Conservation (phyloP, 495 filamentous ascomycete genomes). For the Annulohypoxylon moriforme region DNA sequence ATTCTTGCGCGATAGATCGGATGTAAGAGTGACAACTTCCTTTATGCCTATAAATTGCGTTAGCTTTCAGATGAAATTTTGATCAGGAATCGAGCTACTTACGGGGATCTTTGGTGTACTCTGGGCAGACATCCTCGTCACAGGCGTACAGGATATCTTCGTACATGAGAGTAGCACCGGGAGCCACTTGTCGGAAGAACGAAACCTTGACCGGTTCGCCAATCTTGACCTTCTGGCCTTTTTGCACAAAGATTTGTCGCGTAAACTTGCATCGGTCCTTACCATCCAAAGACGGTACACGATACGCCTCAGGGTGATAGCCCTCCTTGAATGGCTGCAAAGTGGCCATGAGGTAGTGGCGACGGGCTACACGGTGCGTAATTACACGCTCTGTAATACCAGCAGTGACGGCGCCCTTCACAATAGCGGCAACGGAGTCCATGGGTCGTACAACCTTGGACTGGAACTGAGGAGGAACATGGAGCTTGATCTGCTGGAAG, state of each 20-base stretch:
- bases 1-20: conserved; percentile 96
- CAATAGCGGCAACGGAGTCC: conserved; percentile 81
- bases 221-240: conserved; percentile 98
- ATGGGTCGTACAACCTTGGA: conserved; percentile 81
- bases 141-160: conserved; percentile 98
- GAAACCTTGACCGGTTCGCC: conserved; percentile 98
- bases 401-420: conserved; percentile 81
- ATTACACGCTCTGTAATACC: conserved; percentile 97
- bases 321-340: conserved; percentile 99
- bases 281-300: conserved; percentile 94
- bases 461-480: conserved; percentile 82
- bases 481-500: conserved; percentile 85
- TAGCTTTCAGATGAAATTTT: conserved; percentile 31
- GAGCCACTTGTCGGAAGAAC: conserved; percentile 98
- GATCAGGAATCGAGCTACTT: conserved; percentile 59
- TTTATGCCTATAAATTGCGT: conserved; percentile 81
- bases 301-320: conserved; percentile 97
- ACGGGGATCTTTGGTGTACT: conserved; percentile 99
- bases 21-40: conserved; percentile 97
- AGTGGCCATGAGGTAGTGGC: conserved; percentile 99
- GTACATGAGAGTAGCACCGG: conserved; percentile 98
- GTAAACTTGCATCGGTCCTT: conserved; percentile 99
- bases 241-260: conserved; percentile 97
- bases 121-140: conserved; percentile 96
- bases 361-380: conserved; percentile 96